Percentiles rank a stretch among this genome's conserved stretches.
phyloP scores from a whole-genome alignment of 371 early-diverging fungal species.

The Apophysomyces trapeziformis region DNA sequence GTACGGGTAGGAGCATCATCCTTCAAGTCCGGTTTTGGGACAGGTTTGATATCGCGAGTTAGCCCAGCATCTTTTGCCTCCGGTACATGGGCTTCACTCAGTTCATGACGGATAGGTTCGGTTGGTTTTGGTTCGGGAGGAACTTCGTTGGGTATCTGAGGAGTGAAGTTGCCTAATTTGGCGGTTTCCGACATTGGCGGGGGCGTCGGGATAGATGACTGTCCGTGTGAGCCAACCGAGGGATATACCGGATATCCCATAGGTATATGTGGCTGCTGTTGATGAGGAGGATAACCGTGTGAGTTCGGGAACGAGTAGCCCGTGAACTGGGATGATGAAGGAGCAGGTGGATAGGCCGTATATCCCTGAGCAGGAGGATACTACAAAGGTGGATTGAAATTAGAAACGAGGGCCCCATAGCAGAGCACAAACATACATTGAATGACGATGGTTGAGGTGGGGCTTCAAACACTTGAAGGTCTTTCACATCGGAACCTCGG shows the following conservation, averaged over 20 bases:
- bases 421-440: background rate
- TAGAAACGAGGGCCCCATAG: background rate
- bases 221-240: slow-evolving; percentile 1
- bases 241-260: slow-evolving; percentile 10
- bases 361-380: slow-evolving; percentile 4
- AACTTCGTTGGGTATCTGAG: slow-evolving; percentile 8
- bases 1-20: slow-evolving; percentile 10
- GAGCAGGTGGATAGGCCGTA: background rate
- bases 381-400: background rate
- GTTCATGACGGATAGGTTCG: background rate
- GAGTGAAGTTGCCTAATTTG: slow-evolving; percentile 2
- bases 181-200: background rate
- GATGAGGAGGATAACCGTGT: slow-evolving; percentile 9
- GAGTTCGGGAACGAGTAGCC: background rate
- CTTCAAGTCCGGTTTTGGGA: slow-evolving; percentile 27
- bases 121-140: background rate
- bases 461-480: slow-evolving; percentile 78
- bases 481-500: slow-evolving; percentile 89
- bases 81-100: background rate
- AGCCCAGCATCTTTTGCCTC: background rate
- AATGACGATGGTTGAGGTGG: slow-evolving; percentile 35
- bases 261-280: slow-evolving; percentile 12
- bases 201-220: slow-evolving; percentile 2
- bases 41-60: background rate
- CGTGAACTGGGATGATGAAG: slow-evolving; percentile 2